phyloP scores from a whole-genome alignment of 2,329 filamentous ascomycete species.

The Sporothrix variecibatus region DNA sequence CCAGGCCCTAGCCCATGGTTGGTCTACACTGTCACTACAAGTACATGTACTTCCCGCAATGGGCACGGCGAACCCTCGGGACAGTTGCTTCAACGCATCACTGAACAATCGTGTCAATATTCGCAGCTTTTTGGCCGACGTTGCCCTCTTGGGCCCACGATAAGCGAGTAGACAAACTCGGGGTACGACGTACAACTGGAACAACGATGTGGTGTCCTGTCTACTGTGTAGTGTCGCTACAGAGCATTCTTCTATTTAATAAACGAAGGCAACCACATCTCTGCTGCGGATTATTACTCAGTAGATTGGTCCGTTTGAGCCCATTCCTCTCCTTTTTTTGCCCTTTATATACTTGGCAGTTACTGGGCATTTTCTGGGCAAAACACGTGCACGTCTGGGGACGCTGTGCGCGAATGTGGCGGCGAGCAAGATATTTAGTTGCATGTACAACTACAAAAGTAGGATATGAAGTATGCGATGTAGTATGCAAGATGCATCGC shows the following conservation, averaged over 20 bases:
- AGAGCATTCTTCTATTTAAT: too few species aligned
- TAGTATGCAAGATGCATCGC: too few species aligned
- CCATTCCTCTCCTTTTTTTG: neutral
- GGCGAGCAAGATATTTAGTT: neutral
- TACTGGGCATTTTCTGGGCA: slow-evolving; percentile 3
- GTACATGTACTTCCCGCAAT: neutral
- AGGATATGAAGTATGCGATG: too few species aligned
- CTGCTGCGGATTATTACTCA: neutral
- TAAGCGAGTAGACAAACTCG: too few species aligned
- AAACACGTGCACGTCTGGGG: neutral
- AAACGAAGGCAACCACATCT: too few species aligned
- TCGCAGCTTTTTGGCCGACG: too few species aligned
- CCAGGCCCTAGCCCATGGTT: neutral
- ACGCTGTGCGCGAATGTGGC: neutral
- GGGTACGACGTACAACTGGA: too few species aligned
- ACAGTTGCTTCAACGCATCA: neutral
- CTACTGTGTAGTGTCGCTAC: too few species aligned
- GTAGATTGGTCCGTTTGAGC: neutral
- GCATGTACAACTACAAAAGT: too few species aligned
- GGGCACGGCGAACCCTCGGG: neutral
- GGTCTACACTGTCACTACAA: neutral
- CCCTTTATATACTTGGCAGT: slow-evolving; percentile 4
- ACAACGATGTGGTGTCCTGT: too few species aligned
- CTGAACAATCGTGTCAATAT: neutral
- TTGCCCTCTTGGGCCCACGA: too few species aligned